Evolutionary conservation across 768 basidiomycete species (phyloP).

Genomic region (Kwoniella sp.): DNA sequence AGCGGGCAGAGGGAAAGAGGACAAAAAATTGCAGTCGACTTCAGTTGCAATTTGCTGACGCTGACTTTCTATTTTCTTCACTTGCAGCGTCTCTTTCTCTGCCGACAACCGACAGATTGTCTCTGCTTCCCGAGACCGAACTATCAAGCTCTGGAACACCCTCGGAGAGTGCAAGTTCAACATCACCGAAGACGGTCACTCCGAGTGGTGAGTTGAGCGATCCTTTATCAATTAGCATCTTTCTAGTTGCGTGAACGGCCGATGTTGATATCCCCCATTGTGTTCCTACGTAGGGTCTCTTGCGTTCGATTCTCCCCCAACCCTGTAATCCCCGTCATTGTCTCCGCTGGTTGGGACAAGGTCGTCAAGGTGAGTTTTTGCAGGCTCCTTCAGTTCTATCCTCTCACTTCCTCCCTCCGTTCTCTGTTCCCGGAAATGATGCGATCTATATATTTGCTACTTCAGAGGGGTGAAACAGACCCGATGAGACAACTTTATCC

Average conservation of each 20-base stretch:
- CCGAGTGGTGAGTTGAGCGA: slow-evolving; percentile 69
- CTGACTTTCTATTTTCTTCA: not conserved
- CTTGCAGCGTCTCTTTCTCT: slow-evolving; percentile 83
- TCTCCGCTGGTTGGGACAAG: slow-evolving; percentile 99
- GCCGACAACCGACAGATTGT: slow-evolving; percentile 99
- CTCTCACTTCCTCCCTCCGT: not conserved
- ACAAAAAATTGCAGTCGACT: too few relatives aligned
- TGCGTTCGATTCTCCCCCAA: slow-evolving; percentile 99
- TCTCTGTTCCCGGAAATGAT: slow-evolving; percentile 58
- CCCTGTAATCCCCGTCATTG: slow-evolving; percentile 94
- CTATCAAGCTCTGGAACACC: slow-evolving; percentile 99
- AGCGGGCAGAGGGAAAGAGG: too few relatives aligned
- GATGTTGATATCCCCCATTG: slow-evolving; percentile 8
- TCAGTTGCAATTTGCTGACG: too few relatives aligned
- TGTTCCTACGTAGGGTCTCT: slow-evolving; percentile 73
- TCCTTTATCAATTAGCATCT: slow-evolving; percentile 5
- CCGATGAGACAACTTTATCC: slow-evolving; percentile 76
- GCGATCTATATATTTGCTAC: slow-evolving; percentile 78
- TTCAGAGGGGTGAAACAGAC: slow-evolving; percentile 68
- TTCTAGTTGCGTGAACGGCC: slow-evolving; percentile 1
- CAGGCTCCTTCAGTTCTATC: slow-evolving; percentile 17
- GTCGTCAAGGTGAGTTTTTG: slow-evolving; percentile 84
- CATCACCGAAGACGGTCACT: slow-evolving; percentile 97
- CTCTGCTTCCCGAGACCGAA: slow-evolving; percentile 91
- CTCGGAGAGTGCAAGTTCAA: slow-evolving; percentile 99